Percentiles rank a stretch among this genome's conserved stretches.
These are phyloP conservation scores for Phylloporus gajari DNA, from an alignment of 1,284 basidiomycete genomes.

Conservation along the genomic window DNA sequence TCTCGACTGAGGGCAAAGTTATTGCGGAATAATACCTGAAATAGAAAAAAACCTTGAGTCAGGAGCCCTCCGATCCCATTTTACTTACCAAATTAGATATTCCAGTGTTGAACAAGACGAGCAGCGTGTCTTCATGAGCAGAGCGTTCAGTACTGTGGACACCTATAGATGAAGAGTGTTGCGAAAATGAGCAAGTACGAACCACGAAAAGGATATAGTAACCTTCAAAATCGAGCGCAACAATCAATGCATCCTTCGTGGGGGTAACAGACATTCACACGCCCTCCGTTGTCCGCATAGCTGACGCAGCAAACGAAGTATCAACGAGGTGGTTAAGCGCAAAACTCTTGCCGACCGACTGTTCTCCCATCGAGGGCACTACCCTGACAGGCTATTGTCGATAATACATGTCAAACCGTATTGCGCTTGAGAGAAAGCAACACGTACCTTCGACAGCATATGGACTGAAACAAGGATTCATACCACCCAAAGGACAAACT, in stretches of 20 bases:
- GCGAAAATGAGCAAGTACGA: neutral
- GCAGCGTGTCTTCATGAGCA: conserved; percentile 69
- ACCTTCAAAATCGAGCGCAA: conserved; percentile 75
- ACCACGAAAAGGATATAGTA: neutral
- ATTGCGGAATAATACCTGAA: conserved; percentile 69
- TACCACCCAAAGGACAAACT: conserved; percentile 72
- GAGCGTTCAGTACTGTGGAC: conserved; percentile 73
- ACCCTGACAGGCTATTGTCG: conserved; percentile 65
- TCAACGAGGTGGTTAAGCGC: conserved; percentile 70
- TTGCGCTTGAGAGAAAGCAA: neutral
- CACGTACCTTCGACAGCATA: conserved; percentile 62
- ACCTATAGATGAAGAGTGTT: conserved; percentile 46
- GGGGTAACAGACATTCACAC: conserved; percentile 77
- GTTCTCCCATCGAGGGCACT: conserved; percentile 75
- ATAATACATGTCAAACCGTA: neutral
- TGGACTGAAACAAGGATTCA: conserved; percentile 70
- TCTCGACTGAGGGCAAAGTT: conserved; percentile 70
- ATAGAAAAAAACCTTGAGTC: neutral
- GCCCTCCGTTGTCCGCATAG: conserved; percentile 73
- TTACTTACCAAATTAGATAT: conserved; percentile 61
- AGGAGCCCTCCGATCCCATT: neutral
- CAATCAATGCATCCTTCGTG: conserved; percentile 62
- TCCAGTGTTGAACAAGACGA: conserved; percentile 72
- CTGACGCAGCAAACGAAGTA: conserved; percentile 73
- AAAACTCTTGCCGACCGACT: conserved; percentile 73